Conservation (phyloP, 2,329 filamentous ascomycete genomes). For the Sclerotinia minor region DNA sequence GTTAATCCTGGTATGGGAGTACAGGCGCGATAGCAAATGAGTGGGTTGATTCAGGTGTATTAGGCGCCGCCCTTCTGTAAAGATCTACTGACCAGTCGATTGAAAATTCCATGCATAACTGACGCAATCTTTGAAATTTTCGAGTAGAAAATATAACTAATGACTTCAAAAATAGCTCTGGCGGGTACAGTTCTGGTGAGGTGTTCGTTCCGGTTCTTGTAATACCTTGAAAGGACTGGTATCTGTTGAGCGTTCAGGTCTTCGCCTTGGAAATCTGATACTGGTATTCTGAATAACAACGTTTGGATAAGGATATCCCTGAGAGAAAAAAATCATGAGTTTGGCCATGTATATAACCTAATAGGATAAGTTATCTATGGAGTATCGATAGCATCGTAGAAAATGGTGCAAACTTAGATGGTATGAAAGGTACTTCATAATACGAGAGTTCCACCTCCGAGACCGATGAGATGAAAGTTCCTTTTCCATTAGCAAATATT, state of each 20-base stretch:
- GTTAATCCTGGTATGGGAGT: not conserved
- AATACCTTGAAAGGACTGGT: slow-evolving; percentile 7
- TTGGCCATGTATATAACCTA: slow-evolving; percentile 31
- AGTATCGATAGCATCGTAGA: slow-evolving; percentile 34
- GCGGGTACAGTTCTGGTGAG: not conserved
- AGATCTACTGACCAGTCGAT: slow-evolving; percentile 12
- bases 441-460: slow-evolving; percentile 35
- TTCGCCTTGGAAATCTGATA: not conserved
- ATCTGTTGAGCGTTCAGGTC: not conserved
- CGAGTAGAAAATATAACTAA: not conserved
- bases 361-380: slow-evolving; percentile 33
- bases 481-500: slow-evolving; percentile 31
- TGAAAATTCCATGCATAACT: slow-evolving; percentile 1
- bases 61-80: slow-evolving; percentile 5
- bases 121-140: not conserved
- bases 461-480: slow-evolving; percentile 23
- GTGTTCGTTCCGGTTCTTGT: not conserved
- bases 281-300: not conserved
- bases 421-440: slow-evolving; percentile 36
- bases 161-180: slow-evolving; percentile 2
- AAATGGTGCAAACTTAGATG: slow-evolving; percentile 26
- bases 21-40: slow-evolving; percentile 8
- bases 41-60: slow-evolving; percentile 6
- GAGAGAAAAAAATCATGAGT: not conserved
- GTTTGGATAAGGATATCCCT: not conserved